Conservation (phyloP, 148 eudicot species). For the Nyssa sinensis region DNA sequence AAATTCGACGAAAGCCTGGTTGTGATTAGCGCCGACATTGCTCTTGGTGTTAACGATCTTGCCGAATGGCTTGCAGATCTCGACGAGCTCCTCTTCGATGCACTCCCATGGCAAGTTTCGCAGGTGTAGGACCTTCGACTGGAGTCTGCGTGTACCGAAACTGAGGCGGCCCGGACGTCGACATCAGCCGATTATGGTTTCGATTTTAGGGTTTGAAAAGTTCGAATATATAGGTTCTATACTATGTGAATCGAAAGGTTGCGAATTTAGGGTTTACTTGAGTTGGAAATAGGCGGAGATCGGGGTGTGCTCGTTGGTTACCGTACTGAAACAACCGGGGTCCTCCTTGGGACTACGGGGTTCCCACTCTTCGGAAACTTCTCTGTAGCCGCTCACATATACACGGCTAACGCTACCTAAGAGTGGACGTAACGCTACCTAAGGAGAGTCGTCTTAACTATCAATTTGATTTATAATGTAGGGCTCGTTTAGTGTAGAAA, state of each 20-base stretch:
- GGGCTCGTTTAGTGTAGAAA: too few relatives aligned
- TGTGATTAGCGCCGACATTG: slow-evolving; percentile 80
- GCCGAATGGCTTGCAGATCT: slow-evolving; percentile 70
- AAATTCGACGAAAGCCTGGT: slow-evolving; percentile 77
- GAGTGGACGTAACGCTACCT: too few relatives aligned
- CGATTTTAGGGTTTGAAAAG: neutral
- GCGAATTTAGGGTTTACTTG: neutral
- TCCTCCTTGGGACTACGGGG: too few relatives aligned
- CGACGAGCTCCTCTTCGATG: slow-evolving; percentile 66
- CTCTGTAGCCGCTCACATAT: too few relatives aligned
- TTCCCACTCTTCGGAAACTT: too few relatives aligned
- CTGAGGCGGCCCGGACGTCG: slow-evolving; percentile 47
- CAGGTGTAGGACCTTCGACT: slow-evolving; percentile 73
- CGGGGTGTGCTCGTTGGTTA: too few relatives aligned
- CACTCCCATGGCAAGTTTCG: slow-evolving; percentile 89
- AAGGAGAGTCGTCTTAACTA: too few relatives aligned
- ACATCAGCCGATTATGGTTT: slow-evolving; percentile 34
- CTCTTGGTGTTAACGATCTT: slow-evolving; percentile 72
- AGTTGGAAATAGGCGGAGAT: neutral
- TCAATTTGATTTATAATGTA: too few relatives aligned
- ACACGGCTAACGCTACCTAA: too few relatives aligned
- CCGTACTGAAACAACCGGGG: too few relatives aligned
- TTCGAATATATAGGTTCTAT: neutral
- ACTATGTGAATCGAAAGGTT: neutral
- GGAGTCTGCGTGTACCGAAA: slow-evolving; percentile 79